These are phyloP conservation scores for Suhomyces prunicola DNA, from an alignment of 805 yeast genomes.

Conservation along the genomic window DNA sequence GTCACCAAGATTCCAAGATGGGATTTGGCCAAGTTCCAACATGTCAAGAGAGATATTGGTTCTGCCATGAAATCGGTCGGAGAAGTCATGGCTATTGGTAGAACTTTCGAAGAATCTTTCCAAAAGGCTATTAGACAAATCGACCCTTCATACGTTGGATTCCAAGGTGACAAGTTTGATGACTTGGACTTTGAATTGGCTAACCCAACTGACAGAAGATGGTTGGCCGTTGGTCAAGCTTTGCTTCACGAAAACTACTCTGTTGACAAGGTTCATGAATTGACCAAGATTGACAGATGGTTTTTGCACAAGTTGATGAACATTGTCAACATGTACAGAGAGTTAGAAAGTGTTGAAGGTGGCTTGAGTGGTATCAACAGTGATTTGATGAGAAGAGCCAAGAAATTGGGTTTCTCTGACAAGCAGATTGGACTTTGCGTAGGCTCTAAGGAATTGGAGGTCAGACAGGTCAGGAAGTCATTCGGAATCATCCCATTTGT, in stretches of 20 bases:
- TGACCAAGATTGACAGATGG: conserved; percentile 94
- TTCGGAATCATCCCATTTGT: conserved; percentile 87
- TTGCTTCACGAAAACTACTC: conserved; percentile 85
- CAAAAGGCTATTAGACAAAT: conserved; percentile 97
- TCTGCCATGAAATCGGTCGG: conserved; percentile 98
- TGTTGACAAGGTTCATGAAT: conserved; percentile 88
- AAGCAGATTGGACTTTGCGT: conserved; percentile 84
- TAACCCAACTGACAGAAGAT: conserved; percentile 92
- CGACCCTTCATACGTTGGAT: conserved; percentile 86
- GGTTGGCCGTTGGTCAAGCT: conserved; percentile 98
- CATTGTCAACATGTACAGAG: conserved; percentile 84
- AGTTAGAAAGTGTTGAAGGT: conserved; percentile 59
- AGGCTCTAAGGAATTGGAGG: conserved; percentile 70
- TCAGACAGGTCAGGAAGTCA: conserved; percentile 76
- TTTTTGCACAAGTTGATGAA: conserved; percentile 89
- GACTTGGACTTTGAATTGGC: conserved; percentile 72
- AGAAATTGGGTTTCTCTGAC: conserved; percentile 93
- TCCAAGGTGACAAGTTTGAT: conserved; percentile 82
- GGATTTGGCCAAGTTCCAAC: conserved; percentile 95
- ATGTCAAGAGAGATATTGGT: conserved; percentile 89
- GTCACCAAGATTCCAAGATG: conserved; percentile 98
- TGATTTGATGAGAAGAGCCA: conserved; percentile 73
- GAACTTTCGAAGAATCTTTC: conserved; percentile 95
- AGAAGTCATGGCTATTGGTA: conserved; percentile 98
- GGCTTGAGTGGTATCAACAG: conserved; percentile 54